Percentiles rank a stretch among this genome's conserved stretches.
These are phyloP conservation scores for Annulohypoxylon nitens DNA, from an alignment of 495 filamentous ascomycete genomes.

Conservation along the genomic window DNA sequence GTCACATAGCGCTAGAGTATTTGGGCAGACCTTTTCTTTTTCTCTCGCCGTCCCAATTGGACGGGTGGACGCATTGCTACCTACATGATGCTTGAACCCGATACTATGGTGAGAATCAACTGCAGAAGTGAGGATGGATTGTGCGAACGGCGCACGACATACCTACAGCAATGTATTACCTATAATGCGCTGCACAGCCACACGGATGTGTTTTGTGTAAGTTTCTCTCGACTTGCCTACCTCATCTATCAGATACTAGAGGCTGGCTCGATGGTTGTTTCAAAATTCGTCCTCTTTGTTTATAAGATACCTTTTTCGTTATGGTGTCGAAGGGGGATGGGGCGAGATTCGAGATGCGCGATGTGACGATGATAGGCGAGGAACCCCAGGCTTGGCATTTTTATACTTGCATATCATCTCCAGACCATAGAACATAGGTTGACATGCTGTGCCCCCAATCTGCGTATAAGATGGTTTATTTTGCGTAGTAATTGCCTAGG, in stretches of 20 bases:
- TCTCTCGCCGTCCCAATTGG: conserved; percentile 10
- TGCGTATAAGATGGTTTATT: conserved; percentile 12
- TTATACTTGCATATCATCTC: conserved; percentile 15
- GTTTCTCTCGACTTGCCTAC: conserved; percentile 1
- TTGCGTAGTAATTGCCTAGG: background rate
- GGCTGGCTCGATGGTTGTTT: background rate
- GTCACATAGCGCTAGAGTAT: conserved; percentile 11
- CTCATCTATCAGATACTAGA: conserved; percentile 15
- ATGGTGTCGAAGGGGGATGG: conserved; percentile 4
- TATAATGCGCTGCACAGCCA: conserved; percentile 25
- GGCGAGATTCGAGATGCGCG: conserved; percentile 9
- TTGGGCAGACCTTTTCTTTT: background rate
- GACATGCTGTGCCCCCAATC: conserved; percentile 29
- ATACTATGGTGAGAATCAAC: conserved; percentile 23
- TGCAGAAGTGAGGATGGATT: conserved; percentile 16
- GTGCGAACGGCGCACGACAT: conserved; percentile 15
- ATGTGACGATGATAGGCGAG: conserved; percentile 19
- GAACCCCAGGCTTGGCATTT: conserved; percentile 38
- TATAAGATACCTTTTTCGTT: background rate
- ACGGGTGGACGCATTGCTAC: conserved; percentile 12
- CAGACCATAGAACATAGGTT: conserved; percentile 14
- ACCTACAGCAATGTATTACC: background rate
- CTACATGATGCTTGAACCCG: conserved; percentile 17
- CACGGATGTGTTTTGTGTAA: conserved; percentile 28
- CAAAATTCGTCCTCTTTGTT: background rate